Evolutionary conservation across 2,329 filamentous ascomycete genomes (phyloP).

Genomic region (Tolypocladium pustulatum): DNA sequence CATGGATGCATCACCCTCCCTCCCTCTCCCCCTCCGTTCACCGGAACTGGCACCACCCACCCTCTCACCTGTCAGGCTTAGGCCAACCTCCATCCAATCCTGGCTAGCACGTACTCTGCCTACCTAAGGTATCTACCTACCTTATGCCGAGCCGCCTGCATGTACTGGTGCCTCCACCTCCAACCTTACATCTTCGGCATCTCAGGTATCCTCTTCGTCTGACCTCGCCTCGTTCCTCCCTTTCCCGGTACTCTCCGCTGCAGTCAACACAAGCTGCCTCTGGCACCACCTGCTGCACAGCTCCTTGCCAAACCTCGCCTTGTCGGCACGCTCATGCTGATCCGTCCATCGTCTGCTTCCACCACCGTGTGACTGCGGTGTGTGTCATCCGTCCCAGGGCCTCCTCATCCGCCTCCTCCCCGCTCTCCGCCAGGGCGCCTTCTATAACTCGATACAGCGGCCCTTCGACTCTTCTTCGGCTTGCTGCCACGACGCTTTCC

Average conservation of each 20-base stretch:
- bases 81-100: not conserved
- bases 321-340: not conserved
- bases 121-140: not conserved
- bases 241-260: not conserved
- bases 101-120: not conserved
- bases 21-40: not conserved
- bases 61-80: not conserved
- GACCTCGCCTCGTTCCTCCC: not conserved
- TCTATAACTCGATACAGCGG: not conserved
- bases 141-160: not conserved
- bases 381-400: not conserved
- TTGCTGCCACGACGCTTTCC: not conserved
- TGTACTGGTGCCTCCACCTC: not conserved
- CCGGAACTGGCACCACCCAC: not conserved
- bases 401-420: not conserved
- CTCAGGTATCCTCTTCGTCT: not conserved
- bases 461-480: not conserved
- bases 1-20: not conserved
- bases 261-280: not conserved
- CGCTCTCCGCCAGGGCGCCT: not conserved
- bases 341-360: not conserved
- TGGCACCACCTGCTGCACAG: not conserved
- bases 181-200: slow-evolving; percentile 1
- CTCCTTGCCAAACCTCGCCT: not conserved
- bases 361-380: not conserved